Conservation (phyloP, 1,284 basidiomycete species). For the Apiotrichum veenhuisii region DNA sequence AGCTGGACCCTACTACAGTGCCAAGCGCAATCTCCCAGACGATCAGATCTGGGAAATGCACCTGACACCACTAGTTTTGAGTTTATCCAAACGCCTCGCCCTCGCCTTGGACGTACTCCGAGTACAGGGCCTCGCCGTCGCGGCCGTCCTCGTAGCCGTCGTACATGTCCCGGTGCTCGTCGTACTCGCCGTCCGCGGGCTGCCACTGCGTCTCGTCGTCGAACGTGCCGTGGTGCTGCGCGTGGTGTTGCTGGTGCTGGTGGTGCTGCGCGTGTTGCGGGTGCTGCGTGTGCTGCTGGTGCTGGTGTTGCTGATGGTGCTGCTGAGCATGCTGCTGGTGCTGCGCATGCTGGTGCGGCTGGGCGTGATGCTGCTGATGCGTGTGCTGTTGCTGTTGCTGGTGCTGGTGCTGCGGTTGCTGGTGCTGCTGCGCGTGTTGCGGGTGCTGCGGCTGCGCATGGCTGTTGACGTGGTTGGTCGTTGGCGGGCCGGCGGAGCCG, state of each 20-base stretch:
- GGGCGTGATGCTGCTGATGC: background rate
- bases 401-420: background rate
- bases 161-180: conserved; percentile 3
- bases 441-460: too few species aligned
- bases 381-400: background rate
- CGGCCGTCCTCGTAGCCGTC: conserved; percentile 11
- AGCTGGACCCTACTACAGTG: too few species aligned
- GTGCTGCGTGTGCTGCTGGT: background rate
- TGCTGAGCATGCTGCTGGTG: background rate
- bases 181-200: conserved; percentile 1
- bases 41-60: too few species aligned
- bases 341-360: background rate
- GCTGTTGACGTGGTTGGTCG: conserved; percentile 4
- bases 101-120: conserved; percentile 21
- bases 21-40: too few species aligned
- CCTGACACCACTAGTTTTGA: background rate
- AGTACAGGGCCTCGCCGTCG: conserved; percentile 17
- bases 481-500: background rate
- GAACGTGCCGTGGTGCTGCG: background rate
- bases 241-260: background rate
- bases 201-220: conserved; percentile 1
- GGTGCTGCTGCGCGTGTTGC: background rate
- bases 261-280: background rate
- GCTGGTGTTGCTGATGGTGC: background rate
- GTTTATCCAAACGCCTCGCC: conserved; percentile 16